Base-by-base conservation (phyloP, 73 alveolate species). In the Paramecium tetraurelia region DNA sequence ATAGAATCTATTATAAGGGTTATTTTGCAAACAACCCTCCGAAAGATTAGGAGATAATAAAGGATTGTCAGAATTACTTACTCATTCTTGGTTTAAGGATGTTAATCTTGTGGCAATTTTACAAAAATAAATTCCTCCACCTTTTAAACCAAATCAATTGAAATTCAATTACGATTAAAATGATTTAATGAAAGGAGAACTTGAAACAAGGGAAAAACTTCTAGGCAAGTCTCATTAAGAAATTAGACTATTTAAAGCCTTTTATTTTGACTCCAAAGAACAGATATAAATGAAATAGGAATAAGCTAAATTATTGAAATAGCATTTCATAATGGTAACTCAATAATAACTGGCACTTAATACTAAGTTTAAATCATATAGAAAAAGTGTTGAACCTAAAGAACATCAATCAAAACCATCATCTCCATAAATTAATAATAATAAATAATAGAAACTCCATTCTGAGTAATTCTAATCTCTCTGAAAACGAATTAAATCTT, bases 21-120 rank as follows among this genome's bases (percentile, higher is more conserved):
- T 97, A 75, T 86, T 97, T 20, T 92, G 89, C 27, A 97, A 97
- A 94, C 95, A 97, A 53, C 99, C 99, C 2, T 50, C 57, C 40
- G 86, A 93, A 85, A 96, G 99, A 93, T 48, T 97, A 75, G 99
- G 99, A 14, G 57, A 95, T 18, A 40, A 68, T 31, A 21, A 44
- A 31, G 96, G 96, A 20, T 31, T 92, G 5, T 10, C 76, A 53
- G 95, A 93, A 75, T 22, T 93, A 27, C 76, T 89, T 29, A 85
- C 86, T 1, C 95, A 89, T 50, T 50, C 86, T 24, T 93, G 93
- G 86, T 92, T 93, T 43, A 92, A 80, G 27, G 85, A 69, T 33
- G 75, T 92, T 2, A 87, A 93, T 48, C 44, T 77, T 7, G 92
- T 63, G 0, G 92, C 40, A 50, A 57, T 93, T 5, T 85, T 92